A percentile compares a stretch with the other conserved stretches of the same genome.
These are phyloP conservation scores for Silene coronaria DNA, from an alignment of 179 eudicot species.

Conservation along the genomic window DNA sequence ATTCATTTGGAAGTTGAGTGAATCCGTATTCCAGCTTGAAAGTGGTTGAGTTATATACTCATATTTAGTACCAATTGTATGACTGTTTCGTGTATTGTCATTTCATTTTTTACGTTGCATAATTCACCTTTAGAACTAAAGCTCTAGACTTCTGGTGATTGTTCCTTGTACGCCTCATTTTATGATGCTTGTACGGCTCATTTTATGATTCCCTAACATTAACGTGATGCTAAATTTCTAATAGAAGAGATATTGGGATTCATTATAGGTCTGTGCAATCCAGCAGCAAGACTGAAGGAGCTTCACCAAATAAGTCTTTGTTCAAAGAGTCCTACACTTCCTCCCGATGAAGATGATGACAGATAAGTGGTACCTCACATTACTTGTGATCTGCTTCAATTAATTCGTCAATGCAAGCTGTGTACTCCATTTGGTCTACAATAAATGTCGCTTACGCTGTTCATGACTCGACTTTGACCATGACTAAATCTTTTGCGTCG, in stretches of 20 bases:
- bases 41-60: neutral
- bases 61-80: too few relatives aligned
- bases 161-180: neutral
- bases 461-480: conserved; percentile 2
- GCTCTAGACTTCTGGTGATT: neutral
- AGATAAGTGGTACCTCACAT: conserved; percentile 15
- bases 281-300: conserved; percentile 44
- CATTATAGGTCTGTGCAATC: conserved; percentile 55
- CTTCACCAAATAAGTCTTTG: conserved; percentile 49
- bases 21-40: neutral
- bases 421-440: neutral
- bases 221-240: neutral
- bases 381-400: conserved; percentile 11
- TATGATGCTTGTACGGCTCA: neutral
- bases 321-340: conserved; percentile 58
- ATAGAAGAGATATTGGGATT: neutral
- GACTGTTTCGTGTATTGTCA: neutral
- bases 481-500: neutral
- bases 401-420: conserved; percentile 7
- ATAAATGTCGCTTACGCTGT: neutral
- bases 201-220: neutral
- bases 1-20: neutral
- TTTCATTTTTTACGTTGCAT: neutral
- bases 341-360: conserved; percentile 45
- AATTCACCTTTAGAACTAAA: neutral